Evolutionary conservation across 2,329 filamentous ascomycete species (phyloP), one percentile per base, ranked within the genome.

Genomic region (Botrytis tulipae): DNA sequence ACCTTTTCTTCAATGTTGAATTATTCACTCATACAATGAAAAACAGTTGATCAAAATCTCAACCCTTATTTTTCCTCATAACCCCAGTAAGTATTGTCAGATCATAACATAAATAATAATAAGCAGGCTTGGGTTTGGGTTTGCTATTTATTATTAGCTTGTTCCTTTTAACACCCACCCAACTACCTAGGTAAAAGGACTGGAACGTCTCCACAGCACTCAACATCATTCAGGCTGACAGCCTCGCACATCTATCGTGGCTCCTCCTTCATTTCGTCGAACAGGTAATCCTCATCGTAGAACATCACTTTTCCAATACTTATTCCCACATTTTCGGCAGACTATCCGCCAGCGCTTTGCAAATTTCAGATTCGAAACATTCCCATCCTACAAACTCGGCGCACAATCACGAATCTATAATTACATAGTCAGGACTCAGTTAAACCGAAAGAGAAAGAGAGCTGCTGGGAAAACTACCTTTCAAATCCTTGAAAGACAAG

Each of bases 331-430:
- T 61, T 40, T 32, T 63, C 18, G 67, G 7, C 29, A 70, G 75
- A 63, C 71, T 59, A 20, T 29, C 62, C 60, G 70, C 73, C 48
- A 67, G 66, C 44, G 72, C 48, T 60, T 73, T 68, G 10, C 73
- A 77, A 85, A 87, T 77, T 90, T 97, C 81, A 92, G 90, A 76
- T 88, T 93, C 86, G 89, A 94, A 78, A 93, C 89, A 8, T 82
- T 97, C 37, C 93, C 93, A 20, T 84, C 86, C 69, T 87, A 93
- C 78, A 92, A 91, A 79, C 89, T 91, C 80, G 86, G 87, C 71
- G 84, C 93, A 14, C 94, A 97, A 83, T 91, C 91, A 54, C 89
- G 90, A 73, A 89, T 97, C 76, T 97, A 96, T 81, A 87, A 87
- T 63, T 93, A 91, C 76, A 86, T 97, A 73, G 84, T 95, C 75